Base-by-base conservation (phyloP, 177 flowering plant species). In the Vitis hybrid region DNA sequence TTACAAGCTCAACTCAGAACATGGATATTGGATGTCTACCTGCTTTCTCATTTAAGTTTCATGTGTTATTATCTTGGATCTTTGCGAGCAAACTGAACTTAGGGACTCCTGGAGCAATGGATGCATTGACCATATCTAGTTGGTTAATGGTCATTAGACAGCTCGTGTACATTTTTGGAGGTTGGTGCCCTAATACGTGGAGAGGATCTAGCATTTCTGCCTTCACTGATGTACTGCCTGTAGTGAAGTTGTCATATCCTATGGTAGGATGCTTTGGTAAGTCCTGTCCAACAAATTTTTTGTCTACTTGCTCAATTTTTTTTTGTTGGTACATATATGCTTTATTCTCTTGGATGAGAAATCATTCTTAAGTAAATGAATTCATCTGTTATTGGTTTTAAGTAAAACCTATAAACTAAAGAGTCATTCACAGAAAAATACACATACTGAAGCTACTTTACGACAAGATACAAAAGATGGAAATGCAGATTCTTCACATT, bases 191-290 rank as follows among this genome's bases (percentile, higher is more conserved):
- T 15, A 21, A 63, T 20, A 80, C 86, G 2, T 87, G 91, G 91
- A 78, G 7, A 41, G 88, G 91, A 11, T 86, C 86, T 70, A 72
- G 75, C 8, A 66, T 2, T 14, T 73, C 77, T 65, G 84, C 88
- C 20, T 82, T 88, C 35, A n/a, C 56, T 32, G 88, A 86, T 54
- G 65, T 88, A 3, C 17, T 70, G 52, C 84, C 86, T n/a, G 80
- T 87, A 0, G 17, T 84, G 14, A 82, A 76, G 81, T 82, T 85
- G 56, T 85, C 88, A 12, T 81, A 3, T 77, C 89, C n/a, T 87
- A 86, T n/a, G 87, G 87, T 35, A 71, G 81, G 10, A 87, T 87
- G 91, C 68, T 85, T 41, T 84, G 88, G 91, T 87, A 78, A 69
- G 61, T 56, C 12, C 53, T 27, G 30, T 27, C 30, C 30, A 27